phyloP scores from a whole-genome alignment of 768 basidiomycete species.

The Lanmaoa rubissima region DNA sequence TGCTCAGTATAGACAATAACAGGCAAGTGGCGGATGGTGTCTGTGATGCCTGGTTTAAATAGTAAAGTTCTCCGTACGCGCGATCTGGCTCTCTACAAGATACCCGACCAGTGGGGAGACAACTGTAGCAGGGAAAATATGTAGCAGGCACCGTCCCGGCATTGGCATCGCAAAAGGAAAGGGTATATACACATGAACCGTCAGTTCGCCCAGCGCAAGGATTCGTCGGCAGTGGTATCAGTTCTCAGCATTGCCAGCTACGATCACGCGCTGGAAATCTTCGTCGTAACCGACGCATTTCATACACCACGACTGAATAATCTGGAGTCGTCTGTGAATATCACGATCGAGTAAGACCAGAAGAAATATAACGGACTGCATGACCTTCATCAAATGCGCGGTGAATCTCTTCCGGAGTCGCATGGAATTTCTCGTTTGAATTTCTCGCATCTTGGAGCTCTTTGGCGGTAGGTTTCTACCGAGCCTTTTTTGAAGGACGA shows the following conservation, averaged over 20 bases:
- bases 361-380: constrained; percentile 1
- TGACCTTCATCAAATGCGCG: constrained; percentile 17
- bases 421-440: constrained; percentile 11
- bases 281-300: constrained; percentile 24
- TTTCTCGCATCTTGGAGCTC: constrained; percentile 1
- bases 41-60: background rate
- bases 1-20: background rate
- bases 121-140: background rate
- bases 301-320: constrained; percentile 18
- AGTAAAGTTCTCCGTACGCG: background rate
- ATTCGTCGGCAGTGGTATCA: background rate
- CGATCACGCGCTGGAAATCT: constrained; percentile 17
- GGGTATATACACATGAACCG: background rate
- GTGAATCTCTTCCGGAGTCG: constrained; percentile 12
- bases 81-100: background rate
- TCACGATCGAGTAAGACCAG: background rate
- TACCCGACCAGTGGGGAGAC: background rate
- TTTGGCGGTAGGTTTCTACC: constrained; percentile 8
- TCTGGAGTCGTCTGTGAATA: constrained; percentile 3
- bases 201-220: background rate
- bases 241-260: constrained; percentile 5
- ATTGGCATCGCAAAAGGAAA: background rate
- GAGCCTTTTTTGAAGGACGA: constrained; percentile 16
- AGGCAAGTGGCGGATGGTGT: background rate
- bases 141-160: background rate